Evolutionary conservation across 257 asterid genomes (phyloP), one percentile per base, ranked within the genome.

Genomic region (Sherardia arvensis): DNA sequence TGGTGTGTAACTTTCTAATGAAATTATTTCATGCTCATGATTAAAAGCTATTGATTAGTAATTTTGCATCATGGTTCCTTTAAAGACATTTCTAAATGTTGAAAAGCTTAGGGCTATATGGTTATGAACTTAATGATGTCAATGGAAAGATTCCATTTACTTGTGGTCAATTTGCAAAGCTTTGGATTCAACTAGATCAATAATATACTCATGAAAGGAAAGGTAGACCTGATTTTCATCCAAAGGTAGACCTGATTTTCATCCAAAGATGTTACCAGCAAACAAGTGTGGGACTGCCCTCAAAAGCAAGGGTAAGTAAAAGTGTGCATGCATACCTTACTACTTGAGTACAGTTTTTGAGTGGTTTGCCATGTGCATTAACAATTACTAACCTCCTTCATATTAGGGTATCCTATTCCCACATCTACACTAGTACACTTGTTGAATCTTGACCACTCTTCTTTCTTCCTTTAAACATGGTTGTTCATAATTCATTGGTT

Each of bases 341-440:
- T 77, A 71, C 73, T 80, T 68, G 86, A 84, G 82, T 80, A 82
- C 74, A 60, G 82, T 65, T 65, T 73, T 84, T 68, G 81, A 82
- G 78, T 84, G 76, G 83, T 72, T 79, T 78, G 82, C 88, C 90
- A 84, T 84, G 89, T 83, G 86, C 80, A 57, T 66, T 32, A 62
- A 71, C 28, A 53, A 53, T 53, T 23, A 53, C 58, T 10, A 53
- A 11, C 12, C 58, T 11, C 28, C 33, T 23, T 34, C n/a, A 4
- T 4, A 43, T 43, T 17, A 43, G n/a, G 51, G 51, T 10, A 43
- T 43, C 51, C 51, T 14, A 43, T 7, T 3, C 51, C 51, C 17
- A 43, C n/a, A n/a, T n/a, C n/a, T n/a, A n/a, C n/a, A n/a, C n/a
- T n/a, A n/a, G n/a, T n/a, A n/a, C n/a, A n/a, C n/a, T n/a, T n/a